Conservation (phyloP, 306 rosid genomes). For the Echinosophora koreensis region DNA sequence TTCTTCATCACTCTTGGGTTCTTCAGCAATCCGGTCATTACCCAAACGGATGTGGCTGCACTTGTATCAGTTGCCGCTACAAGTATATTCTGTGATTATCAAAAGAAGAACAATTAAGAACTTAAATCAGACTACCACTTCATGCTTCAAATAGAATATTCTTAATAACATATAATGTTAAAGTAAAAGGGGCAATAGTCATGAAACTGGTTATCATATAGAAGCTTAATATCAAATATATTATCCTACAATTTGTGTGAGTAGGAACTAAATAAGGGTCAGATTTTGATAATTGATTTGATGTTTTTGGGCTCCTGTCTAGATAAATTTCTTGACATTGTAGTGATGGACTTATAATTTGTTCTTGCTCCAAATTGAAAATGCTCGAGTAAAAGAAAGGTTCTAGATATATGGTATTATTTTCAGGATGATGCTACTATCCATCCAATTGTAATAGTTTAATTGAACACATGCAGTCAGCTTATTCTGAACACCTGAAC, state of each 20-base stretch:
- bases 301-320: not conserved
- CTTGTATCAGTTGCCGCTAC: not conserved
- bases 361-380: not conserved
- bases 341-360: not conserved
- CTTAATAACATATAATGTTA: no score
- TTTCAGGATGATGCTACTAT: not conserved
- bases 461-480: not conserved
- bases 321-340: not conserved
- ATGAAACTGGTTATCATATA: not conserved
- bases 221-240: not conserved
- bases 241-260: not conserved
- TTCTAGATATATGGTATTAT: not conserved
- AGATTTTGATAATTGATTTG: not conserved
- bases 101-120: not conserved
- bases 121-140: no score
- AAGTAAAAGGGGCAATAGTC: not conserved
- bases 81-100: not conserved
- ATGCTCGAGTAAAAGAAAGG: not conserved
- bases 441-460: not conserved
- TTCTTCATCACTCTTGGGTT: conserved; percentile 5
- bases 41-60: conserved; percentile 4
- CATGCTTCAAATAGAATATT: no score
- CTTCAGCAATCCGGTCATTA: not conserved
- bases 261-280: not conserved
- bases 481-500: no score